Evolutionary conservation across 225 moss, liverwort and hornwort genomes (phyloP), one percentile per base, ranked within the genome.

Genomic region (Polytrichum formosum): DNA sequence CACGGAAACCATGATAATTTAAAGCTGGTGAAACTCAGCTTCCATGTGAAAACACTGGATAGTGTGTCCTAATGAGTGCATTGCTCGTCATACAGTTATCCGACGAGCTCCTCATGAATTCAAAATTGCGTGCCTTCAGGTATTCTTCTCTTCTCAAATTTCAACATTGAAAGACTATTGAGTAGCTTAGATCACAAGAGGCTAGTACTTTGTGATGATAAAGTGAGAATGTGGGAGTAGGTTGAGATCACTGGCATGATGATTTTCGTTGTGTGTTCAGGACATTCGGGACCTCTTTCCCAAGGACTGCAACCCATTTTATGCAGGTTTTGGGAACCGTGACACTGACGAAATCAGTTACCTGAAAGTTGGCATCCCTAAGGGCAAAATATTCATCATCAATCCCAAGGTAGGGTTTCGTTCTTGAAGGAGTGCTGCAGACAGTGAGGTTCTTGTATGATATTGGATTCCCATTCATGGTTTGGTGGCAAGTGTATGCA

Each of bases 41-140:
- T 46, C 3, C 0, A 16, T 10, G 46, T 46, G 46, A 16, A 1
- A 46, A 16, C 46, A 1, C 16, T 46, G 3, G 16, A 46, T 16
- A 13, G 0, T 46, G 46, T 13, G 13, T 46, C 13, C 4, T 46
- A 46, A 46, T 46, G 0, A 19, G 26, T 63, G n/a, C 74, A 63
- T 75, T 31, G 20, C 54, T 72, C 21, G 66, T 74, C 67, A 61
- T 85, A 78, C 90, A 97, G 97, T 97, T 21, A 98, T 98, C 70
- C 90, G 97, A 61, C 84, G 94, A 72, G 97, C 94, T 55, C 97
- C 97, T 59, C 97, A 98, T 63, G 97, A 98, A 72, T 98, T 98
- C 76, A 98, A 98, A 86, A 98, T 98, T 73, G 97, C 97, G 71
- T 98, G 97, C 82, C 90, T 98, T 66, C 91, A 98, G 94, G 97